Evolutionary conservation across 78 protist species (phyloP).

Genomic region (Anaeramoeba flamelloides): DNA sequence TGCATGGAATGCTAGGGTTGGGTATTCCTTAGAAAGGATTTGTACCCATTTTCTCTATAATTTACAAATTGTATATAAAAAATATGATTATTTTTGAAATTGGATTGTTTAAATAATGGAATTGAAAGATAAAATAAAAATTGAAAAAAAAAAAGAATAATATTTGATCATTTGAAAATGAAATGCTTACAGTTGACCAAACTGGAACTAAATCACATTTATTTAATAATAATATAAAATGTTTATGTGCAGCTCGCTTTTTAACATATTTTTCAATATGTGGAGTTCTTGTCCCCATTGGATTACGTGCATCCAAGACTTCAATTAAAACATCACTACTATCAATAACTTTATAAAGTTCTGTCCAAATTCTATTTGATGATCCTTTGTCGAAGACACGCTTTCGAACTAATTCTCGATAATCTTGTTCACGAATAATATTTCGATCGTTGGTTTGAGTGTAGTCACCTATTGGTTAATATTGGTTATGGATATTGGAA

Average conservation of each 20-base stretch:
- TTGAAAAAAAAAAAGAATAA: background rate
- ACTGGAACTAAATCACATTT: constrained; percentile 95
- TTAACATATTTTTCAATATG: constrained; percentile 12
- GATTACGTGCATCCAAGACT: constrained; percentile 84
- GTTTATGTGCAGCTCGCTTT: constrained; percentile 74
- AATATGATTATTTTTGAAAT: background rate
- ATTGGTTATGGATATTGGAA: too few relatives aligned
- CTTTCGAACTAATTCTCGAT: constrained; percentile 19
- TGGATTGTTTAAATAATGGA: background rate
- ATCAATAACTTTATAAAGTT: constrained; percentile 82
- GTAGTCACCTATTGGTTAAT: too few relatives aligned
- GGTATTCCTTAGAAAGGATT: constrained; percentile 64
- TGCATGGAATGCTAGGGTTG: constrained; percentile 97
- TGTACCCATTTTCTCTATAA: constrained; percentile 61
- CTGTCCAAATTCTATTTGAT: constrained; percentile 80
- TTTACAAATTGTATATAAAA: background rate
- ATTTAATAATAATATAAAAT: constrained; percentile 90
- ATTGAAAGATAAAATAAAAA: background rate
- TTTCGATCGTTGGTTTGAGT: too few relatives aligned
- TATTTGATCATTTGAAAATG: background rate
- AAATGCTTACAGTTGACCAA: constrained; percentile 60
- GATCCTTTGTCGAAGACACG: constrained; percentile 73
- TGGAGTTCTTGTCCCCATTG: constrained; percentile 82
- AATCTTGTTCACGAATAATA: constrained; percentile 1
- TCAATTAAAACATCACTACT: constrained; percentile 81